A percentile compares a stretch with the other conserved stretches of the same genome.
phyloP scores from a whole-genome alignment of 2,329 filamentous ascomycete genomes.

The Cladorrhinum sp. region DNA sequence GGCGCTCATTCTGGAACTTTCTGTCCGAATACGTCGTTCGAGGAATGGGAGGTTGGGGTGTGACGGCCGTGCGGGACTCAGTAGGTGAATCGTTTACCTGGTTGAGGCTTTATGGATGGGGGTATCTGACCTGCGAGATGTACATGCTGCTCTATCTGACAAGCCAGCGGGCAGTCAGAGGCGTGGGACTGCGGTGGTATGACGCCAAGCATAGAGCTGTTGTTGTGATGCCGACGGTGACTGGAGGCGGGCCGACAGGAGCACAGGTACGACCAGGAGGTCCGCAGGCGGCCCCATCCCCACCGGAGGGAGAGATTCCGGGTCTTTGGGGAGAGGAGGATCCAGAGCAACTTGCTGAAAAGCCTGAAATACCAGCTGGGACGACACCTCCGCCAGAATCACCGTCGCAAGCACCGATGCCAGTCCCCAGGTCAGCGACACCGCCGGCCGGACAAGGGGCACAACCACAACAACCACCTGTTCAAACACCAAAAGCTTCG shows the following conservation, averaged over 20 bases:
- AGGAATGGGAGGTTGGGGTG: constrained; percentile 63
- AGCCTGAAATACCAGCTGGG: background rate
- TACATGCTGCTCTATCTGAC: constrained; percentile 74
- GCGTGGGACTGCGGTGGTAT: constrained; percentile 61
- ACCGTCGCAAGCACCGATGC: background rate
- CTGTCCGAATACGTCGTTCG: constrained; percentile 57
- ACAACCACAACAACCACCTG: too few relatives aligned
- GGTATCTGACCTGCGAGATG: constrained; percentile 65
- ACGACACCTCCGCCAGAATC: background rate
- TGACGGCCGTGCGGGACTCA: constrained; percentile 53
- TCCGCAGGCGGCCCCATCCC: background rate
- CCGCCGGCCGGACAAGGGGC: too few relatives aligned
- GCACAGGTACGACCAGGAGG: background rate
- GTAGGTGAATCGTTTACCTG: constrained; percentile 34
- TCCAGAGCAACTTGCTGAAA: background rate
- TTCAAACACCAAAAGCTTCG: too few relatives aligned
- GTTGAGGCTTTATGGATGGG: constrained; percentile 75
- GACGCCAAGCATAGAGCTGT: constrained; percentile 58
- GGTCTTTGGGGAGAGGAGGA: background rate
- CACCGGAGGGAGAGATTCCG: background rate
- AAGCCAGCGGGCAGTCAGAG: constrained; percentile 60
- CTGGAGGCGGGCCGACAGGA: background rate
- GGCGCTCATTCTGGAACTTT: constrained; percentile 58
- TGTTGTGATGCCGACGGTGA: constrained; percentile 38
- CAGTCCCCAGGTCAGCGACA: too few relatives aligned